Evolutionary conservation across 176 grass and related monocot species (phyloP).

Genomic region (Pontederia paniculata): DNA sequence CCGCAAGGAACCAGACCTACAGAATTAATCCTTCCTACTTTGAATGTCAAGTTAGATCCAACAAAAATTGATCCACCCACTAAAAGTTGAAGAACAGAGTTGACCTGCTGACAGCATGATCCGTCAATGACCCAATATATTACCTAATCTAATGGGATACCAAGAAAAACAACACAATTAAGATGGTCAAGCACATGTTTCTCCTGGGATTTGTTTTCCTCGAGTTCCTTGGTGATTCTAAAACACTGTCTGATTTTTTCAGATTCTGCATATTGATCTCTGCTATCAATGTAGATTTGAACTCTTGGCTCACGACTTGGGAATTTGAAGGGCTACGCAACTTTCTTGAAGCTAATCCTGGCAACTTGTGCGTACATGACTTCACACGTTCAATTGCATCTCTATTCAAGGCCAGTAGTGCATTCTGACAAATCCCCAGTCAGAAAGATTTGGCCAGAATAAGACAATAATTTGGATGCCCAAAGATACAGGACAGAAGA

Average conservation of each 20-base stretch:
- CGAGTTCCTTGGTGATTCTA: conserved; percentile 2
- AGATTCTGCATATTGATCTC: neutral
- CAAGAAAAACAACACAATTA: neutral
- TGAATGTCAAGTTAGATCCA: neutral
- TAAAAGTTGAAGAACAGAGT: conserved; percentile 14
- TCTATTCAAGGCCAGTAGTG: conserved; percentile 21
- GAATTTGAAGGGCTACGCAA: conserved; percentile 26
- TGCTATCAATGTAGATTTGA: conserved; percentile 9
- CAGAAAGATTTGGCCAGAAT: conserved; percentile 5
- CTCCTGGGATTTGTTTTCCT: conserved; percentile 9
- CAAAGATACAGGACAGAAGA: neutral
- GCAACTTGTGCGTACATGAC: conserved; percentile 10
- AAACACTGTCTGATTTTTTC: neutral
- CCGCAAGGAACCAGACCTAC: conserved; percentile 33
- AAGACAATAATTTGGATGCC: conserved; percentile 11
- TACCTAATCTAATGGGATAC: neutral
- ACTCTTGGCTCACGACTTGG: conserved; percentile 1
- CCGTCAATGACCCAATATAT: neutral
- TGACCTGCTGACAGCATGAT: conserved; percentile 32
- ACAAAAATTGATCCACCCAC: neutral
- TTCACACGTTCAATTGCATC: conserved; percentile 13
- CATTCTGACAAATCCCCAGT: conserved; percentile 36
- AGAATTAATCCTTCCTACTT: conserved; percentile 27
- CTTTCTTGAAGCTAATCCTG: neutral
- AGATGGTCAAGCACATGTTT: conserved; percentile 23